Base-by-base conservation (phyloP, 768 basidiomycete genomes). In the Paxillus rubicundulus region DNA sequence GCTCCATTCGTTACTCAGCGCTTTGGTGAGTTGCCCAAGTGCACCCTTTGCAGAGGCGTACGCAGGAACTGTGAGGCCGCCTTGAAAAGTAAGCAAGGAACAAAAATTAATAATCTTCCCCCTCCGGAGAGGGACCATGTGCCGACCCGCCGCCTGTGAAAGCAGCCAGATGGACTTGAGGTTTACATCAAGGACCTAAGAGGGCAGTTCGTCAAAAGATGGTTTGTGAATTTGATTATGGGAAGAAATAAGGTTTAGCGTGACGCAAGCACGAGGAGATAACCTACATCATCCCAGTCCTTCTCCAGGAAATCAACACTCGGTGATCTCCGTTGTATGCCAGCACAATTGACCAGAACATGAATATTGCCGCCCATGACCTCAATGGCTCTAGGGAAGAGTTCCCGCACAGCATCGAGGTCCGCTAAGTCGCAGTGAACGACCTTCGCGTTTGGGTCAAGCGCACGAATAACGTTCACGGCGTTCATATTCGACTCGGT, bases 1-100 rank as follows among this genome's bases (percentile, higher is more conserved):
- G 54, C 89, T 87, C 93, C 94, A 97, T 68, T 96, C 94, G 69
- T 97, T 97, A 61, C 87, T 85, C 62, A 96, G 81, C 2, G 92
- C 87, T 71, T 94, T 94, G 24, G 92, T 91, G 60, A 92, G 75
- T 65, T 87, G 87, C 9, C 88, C 89, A 30, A 92, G 75, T 17
- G 89, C 91, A 50, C 92, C 92, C 68, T 95, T 96, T 9, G 94
- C 89, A 4, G 94, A 84, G 2, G 93, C 90, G 64, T 96, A 96
- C 10, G 94, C 94, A 17, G 93, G 92, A 37, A 96, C 80, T 13
- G 84, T 86, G 47, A 87, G 51, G 41, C 86, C 86, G 43, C 80
- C 82, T 63, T 82, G 73, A 56, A 73, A 77, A 28, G 72, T 76
- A 47, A 79, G 57, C 37, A 82, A 70, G 44, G 79, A 81, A 54